These are phyloP conservation scores for Fusarium sp. DNA, from an alignment of 2,329 filamentous ascomycete genomes.

Conservation along the genomic window DNA sequence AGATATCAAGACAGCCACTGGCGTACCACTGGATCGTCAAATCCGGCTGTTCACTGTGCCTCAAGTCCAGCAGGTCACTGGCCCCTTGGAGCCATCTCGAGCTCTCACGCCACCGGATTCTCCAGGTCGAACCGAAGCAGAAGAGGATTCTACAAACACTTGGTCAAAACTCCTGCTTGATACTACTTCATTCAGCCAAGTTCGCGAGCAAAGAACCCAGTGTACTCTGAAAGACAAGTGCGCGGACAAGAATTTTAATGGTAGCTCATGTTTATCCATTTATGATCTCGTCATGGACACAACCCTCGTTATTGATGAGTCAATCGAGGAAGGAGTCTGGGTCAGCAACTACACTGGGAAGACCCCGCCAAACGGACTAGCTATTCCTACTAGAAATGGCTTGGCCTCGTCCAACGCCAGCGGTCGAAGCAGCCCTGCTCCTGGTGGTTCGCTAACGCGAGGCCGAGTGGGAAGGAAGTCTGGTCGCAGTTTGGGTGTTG, in stretches of 20 bases:
- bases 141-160: constrained; percentile 46
- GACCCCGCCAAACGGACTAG: constrained; percentile 53
- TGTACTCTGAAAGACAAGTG: constrained; percentile 71
- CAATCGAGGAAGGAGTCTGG: constrained; percentile 67
- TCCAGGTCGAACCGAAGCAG: constrained; percentile 48
- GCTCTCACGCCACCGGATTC: constrained; percentile 58
- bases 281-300: constrained; percentile 79
- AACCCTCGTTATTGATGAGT: constrained; percentile 86
- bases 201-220: constrained; percentile 46
- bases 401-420: constrained; percentile 59
- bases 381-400: constrained; percentile 51
- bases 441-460: constrained; percentile 73
- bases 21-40: constrained; percentile 77
- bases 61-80: constrained; percentile 56
- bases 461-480: constrained; percentile 77
- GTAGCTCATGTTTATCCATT: constrained; percentile 72
- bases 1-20: constrained; percentile 75
- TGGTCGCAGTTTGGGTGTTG: constrained; percentile 78
- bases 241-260: constrained; percentile 81
- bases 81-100: constrained; percentile 51
- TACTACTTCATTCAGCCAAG: constrained; percentile 65
- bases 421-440: constrained; percentile 76
- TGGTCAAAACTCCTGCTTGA: constrained; percentile 61
- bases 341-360: constrained; percentile 64
- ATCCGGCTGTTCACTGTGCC: constrained; percentile 80